These are phyloP conservation scores for Trametes elegans DNA, from an alignment of 768 basidiomycete genomes.

Conservation along the genomic window DNA sequence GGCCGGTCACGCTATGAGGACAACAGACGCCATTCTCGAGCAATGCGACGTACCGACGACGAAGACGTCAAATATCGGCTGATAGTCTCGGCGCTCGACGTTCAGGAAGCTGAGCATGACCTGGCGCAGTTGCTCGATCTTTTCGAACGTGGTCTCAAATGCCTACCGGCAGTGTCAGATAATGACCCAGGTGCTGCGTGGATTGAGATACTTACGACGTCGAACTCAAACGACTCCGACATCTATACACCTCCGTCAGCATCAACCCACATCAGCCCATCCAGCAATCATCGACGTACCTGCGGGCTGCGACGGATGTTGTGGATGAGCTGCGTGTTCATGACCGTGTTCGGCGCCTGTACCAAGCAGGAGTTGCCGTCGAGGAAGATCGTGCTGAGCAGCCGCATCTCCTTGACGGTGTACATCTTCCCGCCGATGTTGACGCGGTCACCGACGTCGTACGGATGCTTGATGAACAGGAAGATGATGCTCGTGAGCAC, in stretches of 20 bases:
- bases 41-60: conserved; percentile 51
- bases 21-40: neutral
- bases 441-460: conserved; percentile 80
- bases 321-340: conserved; percentile 62
- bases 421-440: conserved; percentile 50
- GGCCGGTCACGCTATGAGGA: conserved; percentile 8
- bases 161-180: conserved; percentile 23
- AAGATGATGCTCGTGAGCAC: conserved; percentile 87
- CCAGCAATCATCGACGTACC: conserved; percentile 32
- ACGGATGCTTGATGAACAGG: conserved; percentile 84
- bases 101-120: conserved; percentile 81
- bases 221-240: conserved; percentile 80
- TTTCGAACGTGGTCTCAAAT: conserved; percentile 76
- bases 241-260: conserved; percentile 36
- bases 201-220: conserved; percentile 44
- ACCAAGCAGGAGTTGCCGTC: conserved; percentile 57
- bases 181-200: neutral
- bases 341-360: conserved; percentile 74
- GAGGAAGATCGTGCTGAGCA: conserved; percentile 74
- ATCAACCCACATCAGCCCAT: neutral
- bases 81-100: conserved; percentile 70
- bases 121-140: conserved; percentile 71
- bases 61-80: conserved; percentile 69
- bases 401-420: conserved; percentile 85
- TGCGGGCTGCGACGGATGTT: conserved; percentile 73